Conservation (phyloP, 305 asterid genomes). For the Fraxinus ornus region DNA sequence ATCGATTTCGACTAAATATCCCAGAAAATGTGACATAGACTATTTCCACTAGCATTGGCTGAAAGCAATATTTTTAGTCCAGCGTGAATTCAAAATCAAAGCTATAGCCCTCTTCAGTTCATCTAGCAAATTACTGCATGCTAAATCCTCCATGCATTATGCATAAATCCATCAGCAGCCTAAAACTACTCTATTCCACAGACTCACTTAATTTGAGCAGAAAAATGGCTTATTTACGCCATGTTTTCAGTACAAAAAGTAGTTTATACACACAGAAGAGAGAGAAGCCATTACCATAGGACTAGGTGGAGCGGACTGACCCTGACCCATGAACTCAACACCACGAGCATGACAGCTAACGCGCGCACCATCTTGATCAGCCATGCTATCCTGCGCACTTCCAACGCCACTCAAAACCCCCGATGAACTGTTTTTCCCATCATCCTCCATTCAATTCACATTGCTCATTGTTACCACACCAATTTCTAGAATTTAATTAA, state of each 20-base stretch:
- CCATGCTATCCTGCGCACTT: constrained; percentile 47
- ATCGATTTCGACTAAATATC: background rate
- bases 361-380: constrained; percentile 40
- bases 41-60: background rate
- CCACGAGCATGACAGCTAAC: constrained; percentile 18
- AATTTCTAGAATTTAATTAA: background rate
- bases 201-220: constrained; percentile 17
- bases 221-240: constrained; percentile 13
- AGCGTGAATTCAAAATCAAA: constrained; percentile 30
- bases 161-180: constrained; percentile 18
- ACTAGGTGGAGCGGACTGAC: constrained; percentile 49
- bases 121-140: constrained; percentile 39
- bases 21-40: background rate
- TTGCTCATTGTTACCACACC: constrained; percentile 53
- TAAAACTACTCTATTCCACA: constrained; percentile 10
- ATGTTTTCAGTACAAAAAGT: constrained; percentile 4
- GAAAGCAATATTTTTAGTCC: constrained; percentile 7
- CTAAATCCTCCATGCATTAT: constrained; percentile 27
- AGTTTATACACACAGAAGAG: constrained; percentile 21
- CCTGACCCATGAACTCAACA: constrained; percentile 36
- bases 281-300: constrained; percentile 37
- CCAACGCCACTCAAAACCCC: constrained; percentile 31
- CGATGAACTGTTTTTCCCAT: constrained; percentile 44
- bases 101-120: constrained; percentile 35
- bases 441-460: constrained; percentile 77